Evolutionary conservation across 1,284 basidiomycete genomes (phyloP).

Genomic region (Sporisorium graminicola): DNA sequence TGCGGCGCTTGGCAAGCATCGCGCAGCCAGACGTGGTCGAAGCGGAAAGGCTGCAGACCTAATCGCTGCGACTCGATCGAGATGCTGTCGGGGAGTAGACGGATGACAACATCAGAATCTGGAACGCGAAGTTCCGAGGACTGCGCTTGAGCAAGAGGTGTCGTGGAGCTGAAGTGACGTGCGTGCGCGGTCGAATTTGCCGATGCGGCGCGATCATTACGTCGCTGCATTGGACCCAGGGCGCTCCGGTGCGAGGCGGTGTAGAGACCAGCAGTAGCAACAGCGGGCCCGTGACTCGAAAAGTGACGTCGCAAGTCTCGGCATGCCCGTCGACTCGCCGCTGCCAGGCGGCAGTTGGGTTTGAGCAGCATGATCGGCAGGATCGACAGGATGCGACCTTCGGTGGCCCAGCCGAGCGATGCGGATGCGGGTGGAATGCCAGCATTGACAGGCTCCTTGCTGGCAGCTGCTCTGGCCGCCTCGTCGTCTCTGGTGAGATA

Average conservation of each 20-base stretch:
- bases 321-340: slow-evolving; percentile 10
- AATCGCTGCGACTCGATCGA: slow-evolving; percentile 67
- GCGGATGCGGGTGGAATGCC: slow-evolving; percentile 47
- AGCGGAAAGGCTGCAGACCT: slow-evolving; percentile 49
- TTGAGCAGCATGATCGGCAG: slow-evolving; percentile 40
- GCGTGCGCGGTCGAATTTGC: not conserved
- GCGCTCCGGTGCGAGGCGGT: slow-evolving; percentile 12
- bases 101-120: slow-evolving; percentile 36
- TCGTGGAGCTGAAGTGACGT: slow-evolving; percentile 10
- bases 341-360: slow-evolving; percentile 19
- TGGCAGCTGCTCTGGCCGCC: slow-evolving; percentile 44
- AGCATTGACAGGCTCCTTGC: slow-evolving; percentile 32
- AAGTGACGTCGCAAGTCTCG: slow-evolving; percentile 25
- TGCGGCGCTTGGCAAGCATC: slow-evolving; percentile 76
- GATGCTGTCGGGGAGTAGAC: slow-evolving; percentile 29
- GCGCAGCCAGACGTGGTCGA: slow-evolving; percentile 72
- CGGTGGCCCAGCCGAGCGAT: slow-evolving; percentile 49
- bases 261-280: slow-evolving; percentile 33
- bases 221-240: not conserved
- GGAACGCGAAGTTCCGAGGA: slow-evolving; percentile 22
- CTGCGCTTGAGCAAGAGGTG: not conserved
- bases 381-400: slow-evolving; percentile 42
- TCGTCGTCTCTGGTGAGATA: slow-evolving; percentile 60
- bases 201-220: not conserved
- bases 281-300: slow-evolving; percentile 16